Base-by-base conservation (phyloP, 1,139 yeast species). In the Geotrichum phurueaensis region DNA sequence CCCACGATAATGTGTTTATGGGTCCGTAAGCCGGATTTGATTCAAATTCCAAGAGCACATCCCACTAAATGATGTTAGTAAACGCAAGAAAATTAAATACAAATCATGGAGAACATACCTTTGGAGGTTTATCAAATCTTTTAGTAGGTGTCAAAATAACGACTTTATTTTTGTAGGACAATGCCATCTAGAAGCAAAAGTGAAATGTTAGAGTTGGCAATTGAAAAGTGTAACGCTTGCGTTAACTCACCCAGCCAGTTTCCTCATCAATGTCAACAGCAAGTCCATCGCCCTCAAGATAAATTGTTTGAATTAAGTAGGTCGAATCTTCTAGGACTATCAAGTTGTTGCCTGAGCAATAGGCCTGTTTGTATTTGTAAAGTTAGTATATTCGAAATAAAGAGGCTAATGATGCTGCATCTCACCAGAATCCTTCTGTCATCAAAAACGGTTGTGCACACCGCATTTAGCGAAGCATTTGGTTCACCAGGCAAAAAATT, bases 301-400 rank as follows among this genome's bases (percentile, higher is more conserved):
- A 89, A 0, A 91, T 76, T 0, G 97, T 91, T 70, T 92, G 98
- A 25, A 91, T 75, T 65, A 86, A 75, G 47, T 75, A 74, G 59
- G 79, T 75, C 52, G 80, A 75, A 63, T 81, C 79, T 9, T 85
- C 78, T 4, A 84, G 70, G 10, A 91, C 80, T 53, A 91, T 87
- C 66, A 92, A 75, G 71, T 90, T 91, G 74, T 91, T 90, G 1
- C 97, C 97, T 1, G 97, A 89, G 60, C 94, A 89, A 70, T 92
- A 92, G 0, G 85, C 86, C 75, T 74, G 48, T 20, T 29, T 33
- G 45, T 18, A 56, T 22, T 18, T n/a, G 48, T 12, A 31, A 9
- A 9, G 48, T 54, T 48, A n/a, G 54, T 31, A 15, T 6, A 20
- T 7, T 43, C n/a, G 12, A 13, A 36, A 10, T n/a, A 15, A 39